A percentile compares a stretch with the other conserved stretches of the same genome.
Conservation (phyloP, 192 early-diverging fungal genomes). For the Coemansia reversa region DNA sequence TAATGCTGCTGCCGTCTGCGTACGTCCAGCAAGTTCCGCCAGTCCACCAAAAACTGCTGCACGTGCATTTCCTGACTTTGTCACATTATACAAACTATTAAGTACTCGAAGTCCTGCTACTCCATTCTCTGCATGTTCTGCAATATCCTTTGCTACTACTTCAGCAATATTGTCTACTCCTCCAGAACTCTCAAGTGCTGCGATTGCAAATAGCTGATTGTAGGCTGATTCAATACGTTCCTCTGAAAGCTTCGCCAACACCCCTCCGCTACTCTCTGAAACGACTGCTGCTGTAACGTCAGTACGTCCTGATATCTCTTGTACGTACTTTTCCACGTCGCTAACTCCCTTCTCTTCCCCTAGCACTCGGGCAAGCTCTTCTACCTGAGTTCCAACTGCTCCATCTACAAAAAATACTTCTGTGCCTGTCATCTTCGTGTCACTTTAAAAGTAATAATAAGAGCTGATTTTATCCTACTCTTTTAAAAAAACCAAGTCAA, state of each 20-base stretch:
- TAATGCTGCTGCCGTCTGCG: slow-evolving; percentile 20
- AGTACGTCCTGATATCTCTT: neutral
- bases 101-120: slow-evolving; percentile 41
- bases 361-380: slow-evolving; percentile 71
- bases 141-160: slow-evolving; percentile 19
- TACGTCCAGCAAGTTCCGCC: slow-evolving; percentile 68
- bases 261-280: slow-evolving; percentile 54
- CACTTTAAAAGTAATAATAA: neutral
- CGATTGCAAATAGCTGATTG: slow-evolving; percentile 50
- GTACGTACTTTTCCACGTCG: slow-evolving; percentile 15
- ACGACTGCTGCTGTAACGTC: slow-evolving; percentile 32
- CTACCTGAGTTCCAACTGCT: slow-evolving; percentile 53
- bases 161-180: slow-evolving; percentile 1
- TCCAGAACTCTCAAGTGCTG: neutral
- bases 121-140: slow-evolving; percentile 16
- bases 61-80: slow-evolving; percentile 60
- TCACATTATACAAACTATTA: slow-evolving; percentile 82
- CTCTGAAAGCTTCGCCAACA: slow-evolving; percentile 32
- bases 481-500: neutral
- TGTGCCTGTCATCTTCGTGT: slow-evolving; percentile 34
- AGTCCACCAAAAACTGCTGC: slow-evolving; percentile 71
- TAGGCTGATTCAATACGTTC: slow-evolving; percentile 38
- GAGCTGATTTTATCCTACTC: too few relatives aligned
- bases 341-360: slow-evolving; percentile 14
- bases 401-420: slow-evolving; percentile 56